phyloP scores from a whole-genome alignment of 495 filamentous ascomycete species.

The Haplographium delicatum region DNA sequence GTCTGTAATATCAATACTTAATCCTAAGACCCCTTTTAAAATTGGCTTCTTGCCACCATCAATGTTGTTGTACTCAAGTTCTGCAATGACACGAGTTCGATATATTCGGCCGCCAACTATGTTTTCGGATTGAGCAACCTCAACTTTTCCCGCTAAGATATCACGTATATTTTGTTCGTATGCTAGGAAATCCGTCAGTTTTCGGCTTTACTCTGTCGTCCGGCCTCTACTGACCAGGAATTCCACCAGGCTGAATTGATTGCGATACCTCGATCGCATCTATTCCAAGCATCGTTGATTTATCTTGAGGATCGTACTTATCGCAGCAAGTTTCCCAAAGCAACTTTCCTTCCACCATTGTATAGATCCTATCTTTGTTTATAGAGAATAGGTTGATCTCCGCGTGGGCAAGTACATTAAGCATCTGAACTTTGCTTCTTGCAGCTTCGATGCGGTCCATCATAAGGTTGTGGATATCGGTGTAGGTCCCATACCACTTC shows the following conservation, averaged over 20 bases:
- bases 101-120: conserved; percentile 45
- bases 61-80: conserved; percentile 37
- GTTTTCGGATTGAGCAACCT: conserved; percentile 43
- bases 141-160: conserved; percentile 45
- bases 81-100: conserved; percentile 56
- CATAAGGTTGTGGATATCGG: conserved; percentile 58
- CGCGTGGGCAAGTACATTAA: conserved; percentile 59
- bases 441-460: conserved; percentile 53
- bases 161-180: conserved; percentile 48
- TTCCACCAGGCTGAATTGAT: conserved; percentile 8
- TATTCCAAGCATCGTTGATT: not conserved
- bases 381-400: conserved; percentile 65
- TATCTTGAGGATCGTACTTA: conserved; percentile 2
- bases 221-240: conserved; percentile 22
- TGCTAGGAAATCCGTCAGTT: conserved; percentile 38
- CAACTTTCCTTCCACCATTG: conserved; percentile 55
- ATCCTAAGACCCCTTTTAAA: conserved; percentile 60
- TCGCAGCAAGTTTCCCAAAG: conserved; percentile 39
- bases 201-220: conserved; percentile 21
- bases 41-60: conserved; percentile 34
- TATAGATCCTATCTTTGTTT: conserved; percentile 47
- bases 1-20: conserved; percentile 63
- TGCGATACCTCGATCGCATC: conserved; percentile 6
- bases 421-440: conserved; percentile 50
- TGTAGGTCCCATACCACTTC: conserved; percentile 68